A percentile compares a stretch with the other conserved stretches of the same genome.
Conservation (phyloP, 2,329 filamentous ascomycete genomes). For the Decorospora gaudefroyi region DNA sequence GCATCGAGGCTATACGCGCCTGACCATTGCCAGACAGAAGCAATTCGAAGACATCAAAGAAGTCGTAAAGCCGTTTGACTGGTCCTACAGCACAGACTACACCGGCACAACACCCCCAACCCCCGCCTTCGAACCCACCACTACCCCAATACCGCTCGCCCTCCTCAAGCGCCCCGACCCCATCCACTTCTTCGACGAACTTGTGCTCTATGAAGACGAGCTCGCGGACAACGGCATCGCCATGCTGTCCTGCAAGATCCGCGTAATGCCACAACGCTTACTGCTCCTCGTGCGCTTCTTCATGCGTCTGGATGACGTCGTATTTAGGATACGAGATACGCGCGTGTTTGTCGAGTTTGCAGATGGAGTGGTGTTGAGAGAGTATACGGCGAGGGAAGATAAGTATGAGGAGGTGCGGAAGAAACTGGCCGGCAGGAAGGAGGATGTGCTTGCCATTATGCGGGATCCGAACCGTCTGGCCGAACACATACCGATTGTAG, state of each 20-base stretch:
- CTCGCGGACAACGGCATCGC: constrained; percentile 97
- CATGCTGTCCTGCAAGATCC: constrained; percentile 84
- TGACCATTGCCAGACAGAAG: constrained; percentile 63
- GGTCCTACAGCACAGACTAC: constrained; percentile 94
- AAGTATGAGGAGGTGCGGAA: constrained; percentile 74
- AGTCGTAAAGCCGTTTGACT: constrained; percentile 94
- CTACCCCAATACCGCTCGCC: constrained; percentile 76
- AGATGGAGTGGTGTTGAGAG: constrained; percentile 76
- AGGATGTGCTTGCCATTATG: constrained; percentile 75
- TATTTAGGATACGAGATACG: constrained; percentile 87
- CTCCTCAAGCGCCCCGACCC: constrained; percentile 87
- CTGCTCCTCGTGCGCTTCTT: constrained; percentile 85
- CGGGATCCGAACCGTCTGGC: constrained; percentile 76
- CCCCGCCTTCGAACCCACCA: constrained; percentile 51
- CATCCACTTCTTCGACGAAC: constrained; percentile 95
- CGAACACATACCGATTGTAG: constrained; percentile 65
- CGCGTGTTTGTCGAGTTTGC: constrained; percentile 89
- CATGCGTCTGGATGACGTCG: constrained; percentile 87
- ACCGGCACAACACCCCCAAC: constrained; percentile 64
- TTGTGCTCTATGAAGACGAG: constrained; percentile 96
- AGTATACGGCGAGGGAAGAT: constrained; percentile 88
- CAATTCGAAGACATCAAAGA: constrained; percentile 86
- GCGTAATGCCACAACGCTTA: constrained; percentile 89
- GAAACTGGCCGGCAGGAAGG: constrained; percentile 59
- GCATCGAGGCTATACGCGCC: neutral